Evolutionary conservation across 2,329 filamentous ascomycete species (phyloP).

Genomic region (Juglanconis oblonga): DNA sequence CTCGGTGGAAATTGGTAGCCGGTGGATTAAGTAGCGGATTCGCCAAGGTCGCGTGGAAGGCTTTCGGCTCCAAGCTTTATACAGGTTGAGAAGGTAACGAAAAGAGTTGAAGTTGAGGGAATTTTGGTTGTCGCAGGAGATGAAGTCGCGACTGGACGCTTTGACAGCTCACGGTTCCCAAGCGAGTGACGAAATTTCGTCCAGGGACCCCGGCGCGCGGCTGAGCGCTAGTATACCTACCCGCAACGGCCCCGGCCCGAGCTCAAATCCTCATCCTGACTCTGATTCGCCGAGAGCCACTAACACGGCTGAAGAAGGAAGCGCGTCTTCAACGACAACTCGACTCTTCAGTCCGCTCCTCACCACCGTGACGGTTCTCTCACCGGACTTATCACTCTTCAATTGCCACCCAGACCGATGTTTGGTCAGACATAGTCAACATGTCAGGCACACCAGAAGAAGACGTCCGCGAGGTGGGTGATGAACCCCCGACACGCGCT

Average conservation of each 20-base stretch:
- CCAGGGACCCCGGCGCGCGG: neutral
- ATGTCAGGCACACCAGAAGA: constrained; percentile 32
- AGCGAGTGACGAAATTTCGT: neutral
- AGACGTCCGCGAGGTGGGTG: constrained; percentile 29
- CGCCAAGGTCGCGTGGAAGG: neutral
- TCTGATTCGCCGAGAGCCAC: constrained; percentile 1
- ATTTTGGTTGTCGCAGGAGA: neutral
- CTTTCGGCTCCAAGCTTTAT: neutral
- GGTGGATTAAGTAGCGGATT: neutral
- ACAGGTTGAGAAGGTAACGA: neutral
- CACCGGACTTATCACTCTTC: neutral
- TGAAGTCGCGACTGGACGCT: neutral
- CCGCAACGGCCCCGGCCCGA: neutral
- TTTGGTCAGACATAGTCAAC: neutral
- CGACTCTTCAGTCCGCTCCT: neutral
- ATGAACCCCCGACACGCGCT: neutral
- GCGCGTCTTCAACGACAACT: constrained; percentile 4
- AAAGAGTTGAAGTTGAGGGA: neutral
- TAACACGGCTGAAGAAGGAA: constrained; percentile 6
- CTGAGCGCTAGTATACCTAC: neutral
- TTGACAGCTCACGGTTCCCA: neutral
- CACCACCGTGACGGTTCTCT: neutral
- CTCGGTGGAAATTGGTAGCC: neutral
- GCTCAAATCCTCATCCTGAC: neutral
- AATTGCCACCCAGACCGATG: no score